Conservation (phyloP, 2,329 filamentous ascomycete genomes). For the Biscogniauxia mediterranea region DNA sequence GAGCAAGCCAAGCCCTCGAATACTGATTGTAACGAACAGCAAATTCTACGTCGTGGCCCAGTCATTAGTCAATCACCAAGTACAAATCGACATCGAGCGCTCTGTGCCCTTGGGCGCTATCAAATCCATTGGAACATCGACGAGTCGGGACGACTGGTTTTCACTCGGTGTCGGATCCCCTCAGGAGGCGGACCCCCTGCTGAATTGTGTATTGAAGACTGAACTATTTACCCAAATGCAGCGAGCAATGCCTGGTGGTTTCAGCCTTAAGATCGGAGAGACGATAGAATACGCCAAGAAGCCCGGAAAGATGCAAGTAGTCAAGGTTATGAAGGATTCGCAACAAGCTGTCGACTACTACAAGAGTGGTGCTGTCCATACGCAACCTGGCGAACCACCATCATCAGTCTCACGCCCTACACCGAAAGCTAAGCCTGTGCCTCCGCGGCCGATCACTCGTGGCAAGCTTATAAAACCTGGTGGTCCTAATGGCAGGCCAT, state of each 20-base stretch:
- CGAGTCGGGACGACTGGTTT: conserved; percentile 92
- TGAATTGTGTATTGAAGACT: conserved; percentile 94
- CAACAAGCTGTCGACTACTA: conserved; percentile 76
- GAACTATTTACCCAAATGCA: conserved; percentile 94
- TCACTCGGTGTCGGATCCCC: conserved; percentile 85
- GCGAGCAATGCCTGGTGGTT: conserved; percentile 72
- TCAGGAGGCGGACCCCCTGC: conserved; percentile 87
- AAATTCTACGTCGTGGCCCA: conserved; percentile 90
- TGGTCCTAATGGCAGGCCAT: conserved; percentile 77
- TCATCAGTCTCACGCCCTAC: conserved; percentile 81
- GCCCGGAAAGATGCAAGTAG: conserved; percentile 82
- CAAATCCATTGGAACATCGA: conserved; percentile 81
- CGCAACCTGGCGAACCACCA: conserved; percentile 76
- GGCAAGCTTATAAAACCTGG: conserved; percentile 91
- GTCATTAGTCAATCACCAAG: conserved; percentile 74
- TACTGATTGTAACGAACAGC: conserved; percentile 78
- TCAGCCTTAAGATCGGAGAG: conserved; percentile 80
- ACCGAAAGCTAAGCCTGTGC: conserved; percentile 81
- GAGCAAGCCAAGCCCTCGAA: conserved; percentile 86
- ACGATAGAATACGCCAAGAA: conserved; percentile 97
- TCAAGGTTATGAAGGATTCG: conserved; percentile 90
- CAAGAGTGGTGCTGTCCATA: conserved; percentile 91
- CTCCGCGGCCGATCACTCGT: conserved; percentile 85
- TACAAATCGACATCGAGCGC: conserved; percentile 78
- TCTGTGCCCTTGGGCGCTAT: conserved; percentile 82